Percentiles rank a stretch among this genome's conserved stretches.
Conservation (phyloP, 371 early-diverging fungal genomes). For the Mucor ambiguus region DNA sequence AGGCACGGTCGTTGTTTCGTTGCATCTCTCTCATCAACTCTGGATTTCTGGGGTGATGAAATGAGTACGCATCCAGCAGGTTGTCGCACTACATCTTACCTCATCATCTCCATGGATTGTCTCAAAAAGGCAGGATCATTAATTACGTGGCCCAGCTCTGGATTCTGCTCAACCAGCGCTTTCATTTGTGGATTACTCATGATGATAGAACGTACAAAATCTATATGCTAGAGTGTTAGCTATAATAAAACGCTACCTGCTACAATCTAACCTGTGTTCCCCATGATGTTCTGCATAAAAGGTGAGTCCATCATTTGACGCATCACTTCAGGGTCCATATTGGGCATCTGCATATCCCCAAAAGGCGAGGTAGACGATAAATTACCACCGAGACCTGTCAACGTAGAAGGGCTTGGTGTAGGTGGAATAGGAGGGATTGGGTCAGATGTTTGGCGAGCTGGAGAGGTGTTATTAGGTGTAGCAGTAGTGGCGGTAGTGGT, state of each 20-base stretch:
- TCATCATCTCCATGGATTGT: conserved; percentile 65
- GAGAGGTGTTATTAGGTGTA: background rate
- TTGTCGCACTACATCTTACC: conserved; percentile 22
- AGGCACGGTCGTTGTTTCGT: conserved; percentile 84
- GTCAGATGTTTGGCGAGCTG: background rate
- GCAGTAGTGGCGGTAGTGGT: conserved; percentile 16
- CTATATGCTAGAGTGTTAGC: conserved; percentile 27
- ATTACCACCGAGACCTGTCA: conserved; percentile 22
- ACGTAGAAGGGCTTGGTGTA: conserved; percentile 21
- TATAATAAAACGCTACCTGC: background rate
- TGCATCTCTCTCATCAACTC: conserved; percentile 81
- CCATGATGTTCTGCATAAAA: conserved; percentile 48
- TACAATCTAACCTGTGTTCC: conserved; percentile 39
- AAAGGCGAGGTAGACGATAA: conserved; percentile 17
- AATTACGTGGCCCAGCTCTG: conserved; percentile 78
- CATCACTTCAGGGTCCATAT: conserved; percentile 52
- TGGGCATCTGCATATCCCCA: conserved; percentile 32
- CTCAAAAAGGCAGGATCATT: conserved; percentile 77
- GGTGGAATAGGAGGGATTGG: conserved; percentile 29
- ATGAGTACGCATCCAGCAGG: too few relatives aligned
- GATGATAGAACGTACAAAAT: conserved; percentile 73
- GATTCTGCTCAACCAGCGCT: conserved; percentile 71
- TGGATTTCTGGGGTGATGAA: conserved; percentile 61
- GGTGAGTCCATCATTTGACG: conserved; percentile 58
- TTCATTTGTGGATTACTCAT: conserved; percentile 75